Evolutionary conservation across 2,329 filamentous ascomycete genomes (phyloP), one percentile per base, ranked within the genome.

Genomic region (Cryphonectria nitschkei): DNA sequence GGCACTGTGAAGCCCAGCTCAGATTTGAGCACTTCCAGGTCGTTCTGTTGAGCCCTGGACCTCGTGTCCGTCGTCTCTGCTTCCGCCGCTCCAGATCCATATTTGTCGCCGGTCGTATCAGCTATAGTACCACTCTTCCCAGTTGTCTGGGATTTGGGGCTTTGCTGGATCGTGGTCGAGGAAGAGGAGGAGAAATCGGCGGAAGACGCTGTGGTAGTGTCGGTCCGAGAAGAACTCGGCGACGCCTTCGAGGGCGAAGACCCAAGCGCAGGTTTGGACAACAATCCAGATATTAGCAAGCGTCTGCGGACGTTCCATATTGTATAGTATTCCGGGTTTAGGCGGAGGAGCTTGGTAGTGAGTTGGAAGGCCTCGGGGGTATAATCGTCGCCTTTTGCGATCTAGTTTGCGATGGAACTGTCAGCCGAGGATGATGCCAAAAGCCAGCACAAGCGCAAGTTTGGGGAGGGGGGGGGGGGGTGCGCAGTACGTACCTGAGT

Each of bases 321-420:
- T 70, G 93, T 95, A 83, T 96, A 96, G 84, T 95, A 95, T 81
- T 97, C 93, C 37, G 93, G 93, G 80, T 97, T 97, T 76, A 91
- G 87, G 63, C 86, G 87, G 68, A 95, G 86, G 61, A 96, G 87
- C 75, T 88, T 89, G n/a, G 91, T 90, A 46, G 91, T 92, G 68
- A 92, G 86, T 73, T 87, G 82, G 76, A 95, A 88, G 56, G 89
- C 87, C 69, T 89, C 84, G 69, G 83, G 75, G 58, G 84, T 85
- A 79, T 85, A 86, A 75, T 86, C 82, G 72, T 87, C 82, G 72
- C 78, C 79, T 66, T 84, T 79, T 2, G 80, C 75, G 70, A 85
- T 79, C 83, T 86, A 73, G 73, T 22, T n/a, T 68, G 46, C 29
- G 37, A 39, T n/a, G 32, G 66, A 50, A 62, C 46, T 0, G 65